phyloP scores from a whole-genome alignment of 306 rosid genomes.

The Carpinus fangiana region DNA sequence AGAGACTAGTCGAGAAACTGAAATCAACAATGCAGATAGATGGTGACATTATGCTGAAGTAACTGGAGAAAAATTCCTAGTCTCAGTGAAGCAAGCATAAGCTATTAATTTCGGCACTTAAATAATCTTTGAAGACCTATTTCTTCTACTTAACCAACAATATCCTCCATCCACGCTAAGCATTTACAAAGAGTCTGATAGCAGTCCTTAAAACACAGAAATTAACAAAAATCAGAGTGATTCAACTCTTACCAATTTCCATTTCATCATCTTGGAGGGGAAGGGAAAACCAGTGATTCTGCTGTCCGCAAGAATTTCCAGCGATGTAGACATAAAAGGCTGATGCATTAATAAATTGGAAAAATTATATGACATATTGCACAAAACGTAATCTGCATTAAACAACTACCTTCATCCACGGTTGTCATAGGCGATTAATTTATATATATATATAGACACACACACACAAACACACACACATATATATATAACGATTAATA shows the following conservation, averaged over 20 bases:
- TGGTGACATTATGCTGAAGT: too few relatives aligned
- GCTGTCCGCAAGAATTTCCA: conserved; percentile 78
- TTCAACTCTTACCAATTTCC: conserved; percentile 55
- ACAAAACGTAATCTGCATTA: too few relatives aligned
- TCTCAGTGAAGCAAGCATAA: too few relatives aligned
- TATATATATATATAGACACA: too few relatives aligned
- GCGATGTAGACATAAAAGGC: conserved; percentile 55
- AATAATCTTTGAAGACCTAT: too few relatives aligned
- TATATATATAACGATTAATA: too few relatives aligned
- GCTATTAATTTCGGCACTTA: too few relatives aligned
- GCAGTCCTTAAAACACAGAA: not conserved
- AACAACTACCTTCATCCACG: too few relatives aligned
- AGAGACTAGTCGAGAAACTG: not conserved
- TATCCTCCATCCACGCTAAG: not conserved
- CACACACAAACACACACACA: too few relatives aligned
- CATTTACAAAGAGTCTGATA: not conserved
- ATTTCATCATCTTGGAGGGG: conserved; percentile 77
- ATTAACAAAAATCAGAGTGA: not conserved
- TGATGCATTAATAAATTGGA: not conserved
- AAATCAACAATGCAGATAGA: not conserved
- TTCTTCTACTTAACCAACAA: too few relatives aligned
- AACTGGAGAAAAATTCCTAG: not conserved
- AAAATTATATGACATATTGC: too few relatives aligned
- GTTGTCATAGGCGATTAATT: too few relatives aligned
- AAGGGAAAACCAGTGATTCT: conserved; percentile 97